phyloP scores from a whole-genome alignment of 257 asterid species.

The Parsonsia alboflavescens region DNA sequence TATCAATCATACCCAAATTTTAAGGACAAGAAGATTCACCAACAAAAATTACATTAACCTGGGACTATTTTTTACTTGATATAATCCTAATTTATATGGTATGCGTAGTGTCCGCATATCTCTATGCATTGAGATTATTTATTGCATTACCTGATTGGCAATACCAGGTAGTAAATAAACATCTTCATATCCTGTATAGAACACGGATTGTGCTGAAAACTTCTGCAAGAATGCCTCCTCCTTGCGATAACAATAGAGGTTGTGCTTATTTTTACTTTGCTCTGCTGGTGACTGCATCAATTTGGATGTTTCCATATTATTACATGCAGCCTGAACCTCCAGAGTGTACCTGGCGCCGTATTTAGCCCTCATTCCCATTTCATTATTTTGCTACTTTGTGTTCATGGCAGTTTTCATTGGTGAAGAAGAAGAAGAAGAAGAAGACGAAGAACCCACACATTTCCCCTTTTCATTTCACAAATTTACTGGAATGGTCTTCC shows the following conservation, averaged over 20 bases:
- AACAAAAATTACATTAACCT: not conserved
- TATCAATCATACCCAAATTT: not conserved
- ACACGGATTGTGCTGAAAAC: too few relatives aligned
- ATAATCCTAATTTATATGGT: not conserved
- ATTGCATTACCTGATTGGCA: not conserved
- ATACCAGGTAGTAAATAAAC: not conserved
- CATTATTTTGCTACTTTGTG: not conserved
- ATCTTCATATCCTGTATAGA: too few relatives aligned
- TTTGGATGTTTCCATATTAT: slow-evolving; percentile 1
- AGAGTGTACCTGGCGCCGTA: not conserved
- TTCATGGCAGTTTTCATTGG: slow-evolving; percentile 1
- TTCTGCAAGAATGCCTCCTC: not conserved
- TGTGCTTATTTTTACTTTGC: slow-evolving; percentile 8
- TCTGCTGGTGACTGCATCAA: not conserved
- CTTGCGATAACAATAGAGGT: not conserved
- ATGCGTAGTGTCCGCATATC: not conserved
- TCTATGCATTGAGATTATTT: not conserved
- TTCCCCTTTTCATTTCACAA: not conserved
- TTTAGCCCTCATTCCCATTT: slow-evolving; percentile 8
- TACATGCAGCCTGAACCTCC: slow-evolving; percentile 18
- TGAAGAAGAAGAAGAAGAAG: too few relatives aligned
- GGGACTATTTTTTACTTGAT: not conserved
- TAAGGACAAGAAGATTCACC: not conserved
- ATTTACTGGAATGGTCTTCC: not conserved
- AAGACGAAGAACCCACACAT: too few relatives aligned